These are phyloP conservation scores for Solanum appendiculatum DNA, from an alignment of 257 asterid genomes.

Conservation along the genomic window DNA sequence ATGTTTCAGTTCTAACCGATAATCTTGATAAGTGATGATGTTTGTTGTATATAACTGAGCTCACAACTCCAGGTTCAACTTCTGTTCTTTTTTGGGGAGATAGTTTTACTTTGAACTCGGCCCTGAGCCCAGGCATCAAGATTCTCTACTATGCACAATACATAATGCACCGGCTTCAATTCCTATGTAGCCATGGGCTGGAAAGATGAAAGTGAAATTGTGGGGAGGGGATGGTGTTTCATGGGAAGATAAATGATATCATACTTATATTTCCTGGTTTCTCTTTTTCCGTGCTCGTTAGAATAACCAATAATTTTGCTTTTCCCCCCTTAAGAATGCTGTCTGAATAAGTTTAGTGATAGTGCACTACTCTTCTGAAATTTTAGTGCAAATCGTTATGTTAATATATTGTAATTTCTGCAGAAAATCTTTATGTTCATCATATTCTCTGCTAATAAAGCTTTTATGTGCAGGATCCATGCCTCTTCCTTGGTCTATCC, in stretches of 20 bases:
- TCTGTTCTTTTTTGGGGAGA: not conserved
- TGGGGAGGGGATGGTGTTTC: not conserved
- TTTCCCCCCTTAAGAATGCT: not conserved
- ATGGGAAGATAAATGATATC: not conserved
- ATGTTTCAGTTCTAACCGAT: not conserved
- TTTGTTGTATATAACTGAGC: not conserved
- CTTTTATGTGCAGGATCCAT: conserved; percentile 55
- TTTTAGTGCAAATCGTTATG: not conserved
- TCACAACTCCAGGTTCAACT: not conserved
- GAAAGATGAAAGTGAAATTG: not conserved
- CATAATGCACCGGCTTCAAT: not conserved
- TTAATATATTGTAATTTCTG: not conserved
- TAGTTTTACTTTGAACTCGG: not conserved
- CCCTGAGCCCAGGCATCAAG: not conserved
- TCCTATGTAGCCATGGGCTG: not conserved
- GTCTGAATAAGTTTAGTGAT: not conserved
- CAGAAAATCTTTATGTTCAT: not conserved
- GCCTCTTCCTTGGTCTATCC: conserved; percentile 94
- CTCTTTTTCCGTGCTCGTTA: not conserved
- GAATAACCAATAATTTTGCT: not conserved
- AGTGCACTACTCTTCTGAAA: not conserved
- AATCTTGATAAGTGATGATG: not conserved
- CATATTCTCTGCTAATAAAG: not conserved
- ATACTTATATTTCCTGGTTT: not conserved
- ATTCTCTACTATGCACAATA: not conserved